Base-by-base conservation (phyloP, 2,329 filamentous ascomycete species). In the Aspergillus amoenus region DNA sequence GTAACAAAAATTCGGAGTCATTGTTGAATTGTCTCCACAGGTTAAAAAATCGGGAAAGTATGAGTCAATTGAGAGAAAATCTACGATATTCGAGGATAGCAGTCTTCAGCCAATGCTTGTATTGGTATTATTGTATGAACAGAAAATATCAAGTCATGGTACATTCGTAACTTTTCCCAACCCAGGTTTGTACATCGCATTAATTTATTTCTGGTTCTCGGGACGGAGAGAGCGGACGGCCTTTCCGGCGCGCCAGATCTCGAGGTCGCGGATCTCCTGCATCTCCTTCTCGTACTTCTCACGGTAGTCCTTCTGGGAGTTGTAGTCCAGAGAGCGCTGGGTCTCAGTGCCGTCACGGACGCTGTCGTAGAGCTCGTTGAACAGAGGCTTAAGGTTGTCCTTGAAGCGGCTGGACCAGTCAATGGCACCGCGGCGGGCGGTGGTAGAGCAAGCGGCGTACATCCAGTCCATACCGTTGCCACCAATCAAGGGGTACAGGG, bases 401-500 rank as follows among this genome's bases (percentile, higher is more conserved):
- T 97, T 97, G 91, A 99, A 99, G 76, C 85, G 85, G 79, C 88
- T 88, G 76, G 89, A 93, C 94, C 94, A 99, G 86, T 99, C 94
- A 76, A 99, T 96, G 81, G 94, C 94, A 80, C 94, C 94, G 76
- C 94, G 93, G 75, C 94, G 91, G 74, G 94, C 94, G 58, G 94
- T 99, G 76, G 94, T 99, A 64, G 93, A 97, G 90, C 94, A 99
- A 68, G 94, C 94, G 78, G 93, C 93, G 84, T 95, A 99, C 94
- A 99, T 99, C 92, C 95, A 99, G 85, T 99, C 94, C 94, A 99
- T 97, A 75, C 94, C 94, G 82, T 97, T 90, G 81, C 86, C 87
- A 75, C 93, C 94, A 74, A 99, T 99, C 75, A 99, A 85, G 65
- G 94, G 94, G 86, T 99, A 99, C 74, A 99, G 84, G 67, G 87